Conservation (phyloP, 1,139 yeast species). For the Fermentozyma sake region DNA sequence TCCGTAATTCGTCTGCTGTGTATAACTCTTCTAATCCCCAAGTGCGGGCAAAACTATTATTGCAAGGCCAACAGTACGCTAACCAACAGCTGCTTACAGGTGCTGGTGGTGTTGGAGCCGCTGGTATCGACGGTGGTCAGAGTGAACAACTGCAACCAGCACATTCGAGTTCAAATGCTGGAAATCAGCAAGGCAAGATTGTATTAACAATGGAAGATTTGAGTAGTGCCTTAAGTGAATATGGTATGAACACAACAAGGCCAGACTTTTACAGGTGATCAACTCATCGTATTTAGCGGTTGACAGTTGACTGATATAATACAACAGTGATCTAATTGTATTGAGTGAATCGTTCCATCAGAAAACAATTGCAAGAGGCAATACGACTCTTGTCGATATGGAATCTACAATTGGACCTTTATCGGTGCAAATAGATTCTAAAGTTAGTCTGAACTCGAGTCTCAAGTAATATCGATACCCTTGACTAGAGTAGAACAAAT, state of each 20-base stretch:
- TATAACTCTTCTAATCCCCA: slow-evolving; percentile 84
- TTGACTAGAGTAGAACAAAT: not conserved
- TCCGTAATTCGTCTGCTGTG: slow-evolving; percentile 78
- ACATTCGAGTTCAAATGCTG: slow-evolving; percentile 40
- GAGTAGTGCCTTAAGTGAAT: slow-evolving; percentile 83
- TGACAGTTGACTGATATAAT: not conserved
- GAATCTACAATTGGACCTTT: not conserved
- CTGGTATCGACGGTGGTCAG: slow-evolving; percentile 35
- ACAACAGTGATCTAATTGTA: too few species aligned
- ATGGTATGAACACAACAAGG: slow-evolving; percentile 84
- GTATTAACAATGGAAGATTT: slow-evolving; percentile 86
- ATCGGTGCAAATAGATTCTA: not conserved
- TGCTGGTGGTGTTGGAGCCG: slow-evolving; percentile 32
- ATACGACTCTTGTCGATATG: not conserved
- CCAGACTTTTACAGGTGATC: slow-evolving; percentile 89
- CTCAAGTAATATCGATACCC: not conserved
- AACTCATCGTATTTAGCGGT: too few species aligned
- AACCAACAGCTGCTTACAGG: slow-evolving; percentile 41
- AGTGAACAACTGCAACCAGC: slow-evolving; percentile 31
- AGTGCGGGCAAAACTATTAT: slow-evolving; percentile 72
- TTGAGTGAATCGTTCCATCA: too few species aligned
- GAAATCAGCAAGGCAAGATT: slow-evolving; percentile 66
- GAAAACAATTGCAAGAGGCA: not conserved
- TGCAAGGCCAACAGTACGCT: slow-evolving; percentile 62
- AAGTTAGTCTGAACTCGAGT: too few species aligned